Evolutionary conservation across 2,329 filamentous ascomycete genomes (phyloP).

Genomic region (Diaporthe batatas): DNA sequence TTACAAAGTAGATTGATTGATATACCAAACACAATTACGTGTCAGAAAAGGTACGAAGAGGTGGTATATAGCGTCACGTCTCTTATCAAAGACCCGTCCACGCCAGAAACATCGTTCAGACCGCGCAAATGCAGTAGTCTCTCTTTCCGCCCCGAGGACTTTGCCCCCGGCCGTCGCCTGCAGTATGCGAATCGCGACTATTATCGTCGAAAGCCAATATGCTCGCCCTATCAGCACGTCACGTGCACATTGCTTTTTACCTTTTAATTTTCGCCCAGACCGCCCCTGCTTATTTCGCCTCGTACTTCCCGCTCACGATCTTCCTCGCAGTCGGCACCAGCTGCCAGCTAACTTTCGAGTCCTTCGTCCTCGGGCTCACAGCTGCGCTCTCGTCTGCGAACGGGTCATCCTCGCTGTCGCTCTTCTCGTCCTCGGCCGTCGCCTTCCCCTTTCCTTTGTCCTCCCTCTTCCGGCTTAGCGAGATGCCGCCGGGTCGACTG

Average conservation of each 20-base stretch:
- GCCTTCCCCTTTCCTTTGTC: constrained; percentile 67
- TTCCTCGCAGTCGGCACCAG: constrained; percentile 76
- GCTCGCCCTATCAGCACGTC: constrained; percentile 14
- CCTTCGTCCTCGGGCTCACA: constrained; percentile 45
- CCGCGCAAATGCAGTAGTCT: constrained; percentile 31
- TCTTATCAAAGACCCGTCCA: constrained; percentile 15
- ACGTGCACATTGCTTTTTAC: neutral
- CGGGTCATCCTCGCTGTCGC: constrained; percentile 67
- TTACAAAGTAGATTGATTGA: constrained; percentile 30
- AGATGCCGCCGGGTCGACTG: constrained; percentile 69
- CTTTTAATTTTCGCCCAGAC: neutral
- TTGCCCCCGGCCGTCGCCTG: neutral
- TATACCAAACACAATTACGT: constrained; percentile 29
- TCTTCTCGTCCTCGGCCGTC: constrained; percentile 52
- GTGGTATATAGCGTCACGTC: constrained; percentile 32
- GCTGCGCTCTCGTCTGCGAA: constrained; percentile 73
- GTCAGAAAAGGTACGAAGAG: constrained; percentile 28
- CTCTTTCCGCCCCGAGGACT: neutral
- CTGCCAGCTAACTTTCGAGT: constrained; percentile 66
- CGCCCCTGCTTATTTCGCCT: constrained; percentile 58
- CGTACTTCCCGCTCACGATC: constrained; percentile 82
- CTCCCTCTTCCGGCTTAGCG: constrained; percentile 68
- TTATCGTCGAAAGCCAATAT: constrained; percentile 21
- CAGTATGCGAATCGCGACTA: constrained; percentile 24
- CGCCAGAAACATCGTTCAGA: constrained; percentile 18